Evolutionary conservation across 2,329 filamentous ascomycete genomes (phyloP).

Genomic region (Cadophora sp.): DNA sequence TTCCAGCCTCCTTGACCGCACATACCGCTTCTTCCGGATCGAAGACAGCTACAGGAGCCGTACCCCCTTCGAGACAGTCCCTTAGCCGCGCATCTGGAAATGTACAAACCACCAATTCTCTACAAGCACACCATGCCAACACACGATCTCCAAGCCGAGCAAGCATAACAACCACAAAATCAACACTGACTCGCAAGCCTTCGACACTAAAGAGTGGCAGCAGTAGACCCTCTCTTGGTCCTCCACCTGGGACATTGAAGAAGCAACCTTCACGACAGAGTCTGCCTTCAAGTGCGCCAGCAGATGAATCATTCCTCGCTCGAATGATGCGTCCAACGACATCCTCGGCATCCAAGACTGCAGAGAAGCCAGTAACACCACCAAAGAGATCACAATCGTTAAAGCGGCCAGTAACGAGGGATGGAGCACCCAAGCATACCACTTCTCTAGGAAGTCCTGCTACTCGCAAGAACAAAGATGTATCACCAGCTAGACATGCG

Average conservation of each 20-base stretch:
- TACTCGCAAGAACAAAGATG: constrained; percentile 27
- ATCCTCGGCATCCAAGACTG: constrained; percentile 69
- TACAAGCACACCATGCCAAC: constrained; percentile 43
- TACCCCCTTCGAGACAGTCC: constrained; percentile 48
- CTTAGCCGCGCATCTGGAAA: constrained; percentile 51
- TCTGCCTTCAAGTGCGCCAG: constrained; percentile 57
- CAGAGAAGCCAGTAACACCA: constrained; percentile 64
- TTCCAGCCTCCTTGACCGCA: constrained; percentile 71
- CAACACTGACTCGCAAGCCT: constrained; percentile 37
- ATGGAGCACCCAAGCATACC: constrained; percentile 35
- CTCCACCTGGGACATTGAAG: constrained; percentile 52
- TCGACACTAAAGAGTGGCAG: constrained; percentile 38
- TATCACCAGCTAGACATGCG: constrained; percentile 24
- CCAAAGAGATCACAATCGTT: constrained; percentile 41
- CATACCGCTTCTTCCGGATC: constrained; percentile 74
- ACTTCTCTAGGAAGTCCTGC: constrained; percentile 29
- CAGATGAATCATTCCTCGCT: constrained; percentile 77
- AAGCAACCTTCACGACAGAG: constrained; percentile 62
- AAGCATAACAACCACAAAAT: constrained; percentile 32
- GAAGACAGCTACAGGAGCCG: constrained; percentile 56
- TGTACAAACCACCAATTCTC: constrained; percentile 42
- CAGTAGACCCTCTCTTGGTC: constrained; percentile 55
- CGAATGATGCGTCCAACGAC: constrained; percentile 83
- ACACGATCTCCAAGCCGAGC: constrained; percentile 43
- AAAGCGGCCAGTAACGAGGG: constrained; percentile 38